Evolutionary conservation across 2,329 filamentous ascomycete species (phyloP).

Genomic region (Paecilomyces sp.): DNA sequence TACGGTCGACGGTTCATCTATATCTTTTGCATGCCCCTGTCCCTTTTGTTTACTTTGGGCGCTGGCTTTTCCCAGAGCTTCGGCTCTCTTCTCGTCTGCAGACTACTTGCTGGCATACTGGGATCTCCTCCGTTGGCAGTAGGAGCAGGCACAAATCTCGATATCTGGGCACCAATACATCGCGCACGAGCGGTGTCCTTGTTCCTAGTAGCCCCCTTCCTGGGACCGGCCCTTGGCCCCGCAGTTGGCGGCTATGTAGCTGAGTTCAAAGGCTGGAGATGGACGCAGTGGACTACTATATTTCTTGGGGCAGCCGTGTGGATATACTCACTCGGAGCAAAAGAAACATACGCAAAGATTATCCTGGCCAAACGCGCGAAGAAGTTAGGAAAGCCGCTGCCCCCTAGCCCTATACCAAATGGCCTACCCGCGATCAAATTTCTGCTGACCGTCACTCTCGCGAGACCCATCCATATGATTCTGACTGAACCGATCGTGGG

Average conservation of each 20-base stretch:
- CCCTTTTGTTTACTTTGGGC: conserved; percentile 45
- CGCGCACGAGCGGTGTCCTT: background rate
- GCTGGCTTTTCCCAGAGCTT: conserved; percentile 52
- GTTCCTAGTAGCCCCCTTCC: conserved; percentile 40
- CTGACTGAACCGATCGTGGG: conserved; percentile 34
- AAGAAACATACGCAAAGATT: conserved; percentile 64
- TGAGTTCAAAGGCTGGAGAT: conserved; percentile 60
- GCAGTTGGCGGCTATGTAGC: conserved; percentile 54
- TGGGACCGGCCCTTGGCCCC: conserved; percentile 52
- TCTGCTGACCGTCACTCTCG: conserved; percentile 19
- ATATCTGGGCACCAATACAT: conserved; percentile 5
- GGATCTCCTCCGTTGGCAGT: conserved; percentile 19
- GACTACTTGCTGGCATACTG: conserved; percentile 71
- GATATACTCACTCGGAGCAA: conserved; percentile 48
- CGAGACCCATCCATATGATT: conserved; percentile 56
- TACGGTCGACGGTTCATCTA: conserved; percentile 63
- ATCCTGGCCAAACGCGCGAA: conserved; percentile 54
- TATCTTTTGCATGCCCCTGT: conserved; percentile 59
- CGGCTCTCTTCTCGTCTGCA: conserved; percentile 61
- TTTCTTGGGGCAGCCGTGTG: conserved; percentile 53
- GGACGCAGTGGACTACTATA: conserved; percentile 66
- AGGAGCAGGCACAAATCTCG: conserved; percentile 10
- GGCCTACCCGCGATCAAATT: background rate
- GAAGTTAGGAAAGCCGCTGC: conserved; percentile 28
- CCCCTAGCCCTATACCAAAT: conserved; percentile 25